These are phyloP conservation scores for Kodamaea hsintzibuensis DNA, from an alignment of 805 yeast species.

Conservation along the genomic window DNA sequence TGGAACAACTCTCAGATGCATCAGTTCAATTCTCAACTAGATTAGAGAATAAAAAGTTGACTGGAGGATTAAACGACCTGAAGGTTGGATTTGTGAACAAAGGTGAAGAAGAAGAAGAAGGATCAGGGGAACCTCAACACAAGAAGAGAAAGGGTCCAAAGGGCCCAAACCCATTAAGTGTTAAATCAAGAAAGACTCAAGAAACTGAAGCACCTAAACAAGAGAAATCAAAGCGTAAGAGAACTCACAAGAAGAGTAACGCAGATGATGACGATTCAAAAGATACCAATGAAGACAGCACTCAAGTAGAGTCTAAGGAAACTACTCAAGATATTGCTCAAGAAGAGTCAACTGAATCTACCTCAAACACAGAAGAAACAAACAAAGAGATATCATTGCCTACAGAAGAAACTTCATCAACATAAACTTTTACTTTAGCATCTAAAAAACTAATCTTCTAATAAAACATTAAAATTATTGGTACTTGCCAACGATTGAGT, in stretches of 20 bases:
- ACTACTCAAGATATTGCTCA: too few relatives aligned
- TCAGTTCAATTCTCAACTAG: constrained; percentile 43
- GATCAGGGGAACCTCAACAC: constrained; percentile 12
- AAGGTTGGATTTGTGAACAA: constrained; percentile 45
- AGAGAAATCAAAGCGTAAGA: constrained; percentile 11
- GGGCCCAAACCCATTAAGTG: constrained; percentile 88
- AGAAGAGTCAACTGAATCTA: constrained; percentile 2
- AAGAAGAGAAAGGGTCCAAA: constrained; percentile 70
- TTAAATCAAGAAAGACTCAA: constrained; percentile 64
- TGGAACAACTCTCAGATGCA: constrained; percentile 88
- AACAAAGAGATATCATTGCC: not conserved
- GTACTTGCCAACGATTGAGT: not conserved
- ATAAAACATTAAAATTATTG: constrained; percentile 10
- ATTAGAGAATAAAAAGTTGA: constrained; percentile 67
- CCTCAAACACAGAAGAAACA: not conserved
- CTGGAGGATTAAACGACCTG: constrained; percentile 74
- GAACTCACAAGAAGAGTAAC: constrained; percentile 9
- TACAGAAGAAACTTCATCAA: not conserved
- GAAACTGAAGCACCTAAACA: constrained; percentile 15
- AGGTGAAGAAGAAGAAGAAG: constrained; percentile 17
- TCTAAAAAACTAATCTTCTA: constrained; percentile 4
- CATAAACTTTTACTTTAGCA: not conserved
- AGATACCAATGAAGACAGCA: not conserved
- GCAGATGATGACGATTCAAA: not conserved
- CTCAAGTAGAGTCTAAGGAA: too few relatives aligned